A percentile compares a stretch with the other conserved stretches of the same genome.
phyloP scores from a whole-genome alignment of 192 early-diverging fungal genomes.

The Backusella parvicylindrica region DNA sequence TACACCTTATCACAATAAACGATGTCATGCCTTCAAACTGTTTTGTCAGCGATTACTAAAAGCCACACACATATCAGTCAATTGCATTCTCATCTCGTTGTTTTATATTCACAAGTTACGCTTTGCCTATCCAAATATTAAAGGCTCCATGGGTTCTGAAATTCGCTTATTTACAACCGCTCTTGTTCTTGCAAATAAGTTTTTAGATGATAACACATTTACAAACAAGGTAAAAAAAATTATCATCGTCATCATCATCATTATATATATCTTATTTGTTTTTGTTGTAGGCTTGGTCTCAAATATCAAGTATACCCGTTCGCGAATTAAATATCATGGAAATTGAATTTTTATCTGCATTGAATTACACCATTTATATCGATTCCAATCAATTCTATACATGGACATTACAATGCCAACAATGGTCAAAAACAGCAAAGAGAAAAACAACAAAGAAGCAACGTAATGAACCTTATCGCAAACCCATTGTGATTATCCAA shows the following conservation, averaged over 20 bases:
- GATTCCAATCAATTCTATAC: constrained; percentile 63
- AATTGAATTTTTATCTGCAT: constrained; percentile 78
- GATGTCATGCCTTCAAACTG: constrained; percentile 32
- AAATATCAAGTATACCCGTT: constrained; percentile 77
- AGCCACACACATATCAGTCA: constrained; percentile 56
- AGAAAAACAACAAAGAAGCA: background rate
- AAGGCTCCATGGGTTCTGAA: constrained; percentile 70
- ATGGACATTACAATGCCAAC: constrained; percentile 49
- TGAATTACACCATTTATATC: constrained; percentile 73
- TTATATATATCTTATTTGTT: background rate
- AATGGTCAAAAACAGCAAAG: constrained; percentile 17
- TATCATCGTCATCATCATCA: background rate
- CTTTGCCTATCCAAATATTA: constrained; percentile 49
- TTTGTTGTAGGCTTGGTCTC: constrained; percentile 62
- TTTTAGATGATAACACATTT: constrained; percentile 87
- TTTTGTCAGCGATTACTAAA: constrained; percentile 53
- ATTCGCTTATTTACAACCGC: constrained; percentile 80
- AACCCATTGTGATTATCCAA: background rate
- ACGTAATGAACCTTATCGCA: background rate
- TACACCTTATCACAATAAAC: background rate
- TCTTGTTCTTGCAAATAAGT: constrained; percentile 83
- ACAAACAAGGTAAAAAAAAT: constrained; percentile 72
- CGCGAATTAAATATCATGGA: constrained; percentile 84
- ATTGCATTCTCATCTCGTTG: constrained; percentile 56
- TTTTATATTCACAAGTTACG: constrained; percentile 62